phyloP scores from a whole-genome alignment of 805 yeast species.

The Limtongozyma cylindracea region DNA sequence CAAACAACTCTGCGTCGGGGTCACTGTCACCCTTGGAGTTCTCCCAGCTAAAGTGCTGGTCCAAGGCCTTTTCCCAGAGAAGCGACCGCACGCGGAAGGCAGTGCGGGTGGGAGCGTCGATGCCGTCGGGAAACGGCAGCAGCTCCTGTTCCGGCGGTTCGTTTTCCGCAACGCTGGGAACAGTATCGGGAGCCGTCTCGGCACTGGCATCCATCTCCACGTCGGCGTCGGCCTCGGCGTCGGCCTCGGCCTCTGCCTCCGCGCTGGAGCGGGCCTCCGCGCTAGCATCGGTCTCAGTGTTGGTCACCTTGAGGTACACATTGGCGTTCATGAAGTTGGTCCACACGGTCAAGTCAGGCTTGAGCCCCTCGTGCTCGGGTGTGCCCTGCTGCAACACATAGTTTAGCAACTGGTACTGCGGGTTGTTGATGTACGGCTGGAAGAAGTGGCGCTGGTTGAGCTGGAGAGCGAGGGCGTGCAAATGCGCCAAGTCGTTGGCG shows the following conservation, averaged over 20 bases:
- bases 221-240: slow-evolving; percentile 1
- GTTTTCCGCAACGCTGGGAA: too few relatives aligned
- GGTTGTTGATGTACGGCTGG: slow-evolving; percentile 14
- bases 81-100: slow-evolving; percentile 27
- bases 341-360: too few relatives aligned
- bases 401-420: slow-evolving; percentile 24
- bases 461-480: too few relatives aligned
- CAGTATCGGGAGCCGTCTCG: too few relatives aligned
- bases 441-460: too few relatives aligned
- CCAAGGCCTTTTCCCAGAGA: slow-evolving; percentile 49
- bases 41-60: slow-evolving; percentile 9
- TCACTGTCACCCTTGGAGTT: not conserved
- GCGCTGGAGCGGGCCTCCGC: slow-evolving; percentile 1
- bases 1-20: slow-evolving; percentile 3
- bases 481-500: too few relatives aligned
- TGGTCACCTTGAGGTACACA: slow-evolving; percentile 6
- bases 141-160: too few relatives aligned
- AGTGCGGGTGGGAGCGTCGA: too few relatives aligned
- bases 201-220: slow-evolving; percentile 2
- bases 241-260: slow-evolving; percentile 1
- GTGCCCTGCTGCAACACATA: slow-evolving; percentile 13
- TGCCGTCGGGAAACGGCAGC: too few relatives aligned
- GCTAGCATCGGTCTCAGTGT: slow-evolving; percentile 1
- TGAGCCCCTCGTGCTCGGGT: slow-evolving; percentile 16
- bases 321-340: slow-evolving; percentile 17